These are phyloP conservation scores for Talinum fruticosum DNA, from an alignment of 148 eudicot species.

Conservation along the genomic window DNA sequence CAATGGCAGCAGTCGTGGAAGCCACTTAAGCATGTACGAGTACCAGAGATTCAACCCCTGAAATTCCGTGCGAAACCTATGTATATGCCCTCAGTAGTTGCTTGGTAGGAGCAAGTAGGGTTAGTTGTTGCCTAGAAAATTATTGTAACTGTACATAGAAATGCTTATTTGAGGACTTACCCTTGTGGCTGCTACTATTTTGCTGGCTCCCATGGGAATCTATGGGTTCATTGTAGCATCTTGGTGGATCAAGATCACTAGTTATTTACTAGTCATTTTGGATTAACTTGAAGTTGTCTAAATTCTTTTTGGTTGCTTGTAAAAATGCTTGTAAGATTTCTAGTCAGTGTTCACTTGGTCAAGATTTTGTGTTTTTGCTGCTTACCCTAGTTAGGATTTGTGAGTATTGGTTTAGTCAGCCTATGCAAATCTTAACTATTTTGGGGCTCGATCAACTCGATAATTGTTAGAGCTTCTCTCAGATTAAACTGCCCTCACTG, in stretches of 20 bases:
- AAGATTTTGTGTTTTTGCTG: too few species aligned
- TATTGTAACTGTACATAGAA: slow-evolving; percentile 26
- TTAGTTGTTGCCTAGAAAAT: slow-evolving; percentile 14
- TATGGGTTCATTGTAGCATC: slow-evolving; percentile 7
- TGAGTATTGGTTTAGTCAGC: too few species aligned
- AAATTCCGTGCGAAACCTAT: neutral
- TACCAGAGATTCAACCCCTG: slow-evolving; percentile 30
- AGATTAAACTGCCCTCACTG: too few species aligned
- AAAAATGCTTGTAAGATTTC: neutral
- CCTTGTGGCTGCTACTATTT: slow-evolving; percentile 15
- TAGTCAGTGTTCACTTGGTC: too few species aligned
- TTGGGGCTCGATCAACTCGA: too few species aligned
- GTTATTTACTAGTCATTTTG: neutral
- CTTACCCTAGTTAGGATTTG: too few species aligned
- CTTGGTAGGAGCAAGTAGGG: neutral
- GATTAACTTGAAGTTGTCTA: neutral
- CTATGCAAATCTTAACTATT: too few species aligned
- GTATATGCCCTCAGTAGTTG: slow-evolving; percentile 3
- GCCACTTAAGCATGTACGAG: slow-evolving; percentile 31
- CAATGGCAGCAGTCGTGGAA: slow-evolving; percentile 24
- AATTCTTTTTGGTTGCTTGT: neutral
- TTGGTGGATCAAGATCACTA: slow-evolving; percentile 4
- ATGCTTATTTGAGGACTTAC: slow-evolving; percentile 8
- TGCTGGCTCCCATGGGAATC: slow-evolving; percentile 15
- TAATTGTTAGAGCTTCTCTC: too few species aligned